phyloP scores from a whole-genome alignment of 2,329 filamentous ascomycete genomes.

The Aspergillus melleus region DNA sequence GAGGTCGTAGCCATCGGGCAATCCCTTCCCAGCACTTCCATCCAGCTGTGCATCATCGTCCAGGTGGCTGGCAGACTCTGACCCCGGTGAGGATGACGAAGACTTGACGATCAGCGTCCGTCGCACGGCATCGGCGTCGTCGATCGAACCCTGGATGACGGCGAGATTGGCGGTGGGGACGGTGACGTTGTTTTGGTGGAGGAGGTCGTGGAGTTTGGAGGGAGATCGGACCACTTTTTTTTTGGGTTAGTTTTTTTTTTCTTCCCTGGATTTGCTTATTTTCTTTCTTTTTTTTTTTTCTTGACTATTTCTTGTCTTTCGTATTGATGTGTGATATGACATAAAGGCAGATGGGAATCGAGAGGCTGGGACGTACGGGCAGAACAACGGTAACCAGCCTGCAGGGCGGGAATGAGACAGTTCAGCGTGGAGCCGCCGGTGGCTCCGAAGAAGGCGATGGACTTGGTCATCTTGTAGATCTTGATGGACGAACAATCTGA shows the following conservation, averaged over 20 bases:
- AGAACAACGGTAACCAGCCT: slow-evolving; percentile 45
- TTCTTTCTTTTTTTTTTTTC: background rate
- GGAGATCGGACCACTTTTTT: slow-evolving; percentile 48
- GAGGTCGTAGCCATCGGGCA: background rate
- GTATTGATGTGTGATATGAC: no score
- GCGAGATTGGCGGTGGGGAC: slow-evolving; percentile 41
- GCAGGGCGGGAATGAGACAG: slow-evolving; percentile 46
- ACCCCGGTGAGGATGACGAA: background rate
- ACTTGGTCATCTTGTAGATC: background rate
- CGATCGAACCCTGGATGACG: slow-evolving; percentile 50
- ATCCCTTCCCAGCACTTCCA: background rate
- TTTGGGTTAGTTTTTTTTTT: background rate
- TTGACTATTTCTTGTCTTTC: background rate
- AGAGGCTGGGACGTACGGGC: slow-evolving; percentile 30
- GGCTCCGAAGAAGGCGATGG: slow-evolving; percentile 53
- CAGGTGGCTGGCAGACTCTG: background rate
- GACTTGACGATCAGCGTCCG: slow-evolving; percentile 26
- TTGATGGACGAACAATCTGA: background rate
- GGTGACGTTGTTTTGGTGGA: slow-evolving; percentile 43
- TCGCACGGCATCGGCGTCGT: slow-evolving; percentile 43
- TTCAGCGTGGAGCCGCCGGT: slow-evolving; percentile 51
- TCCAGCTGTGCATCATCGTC: background rate
- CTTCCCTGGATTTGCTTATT: background rate
- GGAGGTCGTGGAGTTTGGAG: slow-evolving; percentile 48
- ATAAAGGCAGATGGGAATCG: no score